A percentile compares a stretch with the other conserved stretches of the same genome.
These are phyloP conservation scores for Euryodendron excelsum DNA, from an alignment of 148 eudicot species.

Conservation along the genomic window DNA sequence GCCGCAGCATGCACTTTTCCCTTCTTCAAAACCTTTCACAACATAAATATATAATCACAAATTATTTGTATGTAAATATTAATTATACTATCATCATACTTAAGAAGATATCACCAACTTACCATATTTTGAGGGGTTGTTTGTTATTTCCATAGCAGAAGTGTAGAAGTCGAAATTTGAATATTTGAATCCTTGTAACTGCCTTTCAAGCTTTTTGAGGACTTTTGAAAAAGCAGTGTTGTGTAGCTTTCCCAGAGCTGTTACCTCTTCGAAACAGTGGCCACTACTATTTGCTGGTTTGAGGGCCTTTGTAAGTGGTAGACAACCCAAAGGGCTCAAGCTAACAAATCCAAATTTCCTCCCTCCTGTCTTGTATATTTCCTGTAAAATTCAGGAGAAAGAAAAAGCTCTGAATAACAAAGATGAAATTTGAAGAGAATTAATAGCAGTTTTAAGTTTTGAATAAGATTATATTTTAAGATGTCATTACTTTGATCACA, in stretches of 20 bases:
- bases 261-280: conserved; percentile 22
- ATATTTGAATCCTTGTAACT: conserved; percentile 29
- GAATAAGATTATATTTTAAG: too few relatives aligned
- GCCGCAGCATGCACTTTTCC: conserved; percentile 49
- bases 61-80: not conserved
- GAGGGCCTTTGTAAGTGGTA: conserved; percentile 21
- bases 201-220: conserved; percentile 15
- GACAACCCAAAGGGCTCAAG: conserved; percentile 33
- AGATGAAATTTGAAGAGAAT: too few relatives aligned
- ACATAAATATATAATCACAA: not conserved
- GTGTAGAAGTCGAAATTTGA: conserved; percentile 25
- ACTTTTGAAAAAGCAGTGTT: conserved; percentile 19
- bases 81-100: not conserved
- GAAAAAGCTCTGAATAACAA: too few relatives aligned
- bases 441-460: too few relatives aligned
- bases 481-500: conserved; percentile 26
- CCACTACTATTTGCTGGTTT: conserved; percentile 13
- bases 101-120: not conserved
- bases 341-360: conserved; percentile 44
- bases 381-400: not conserved
- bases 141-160: conserved; percentile 21
- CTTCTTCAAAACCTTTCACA: conserved; percentile 37
- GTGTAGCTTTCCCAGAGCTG: conserved; percentile 23
- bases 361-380: too few relatives aligned
- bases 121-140: conserved; percentile 33